Evolutionary conservation across 192 early-diverging fungal species (phyloP).

Genomic region (Entomortierella parvispora): DNA sequence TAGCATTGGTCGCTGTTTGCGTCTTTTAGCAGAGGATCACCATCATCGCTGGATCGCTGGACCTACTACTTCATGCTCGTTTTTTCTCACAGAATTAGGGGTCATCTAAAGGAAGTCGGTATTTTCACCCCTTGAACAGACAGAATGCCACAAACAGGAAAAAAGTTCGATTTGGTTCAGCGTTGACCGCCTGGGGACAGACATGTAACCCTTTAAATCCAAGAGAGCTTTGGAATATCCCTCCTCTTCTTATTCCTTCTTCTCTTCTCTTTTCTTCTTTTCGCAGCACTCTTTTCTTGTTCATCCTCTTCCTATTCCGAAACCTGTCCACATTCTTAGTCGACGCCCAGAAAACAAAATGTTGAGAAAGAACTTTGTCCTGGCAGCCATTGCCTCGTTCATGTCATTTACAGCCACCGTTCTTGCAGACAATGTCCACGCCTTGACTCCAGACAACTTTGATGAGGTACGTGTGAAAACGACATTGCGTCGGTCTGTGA

Average conservation of each 20-base stretch:
- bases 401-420: constrained; percentile 4
- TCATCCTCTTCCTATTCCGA: not conserved
- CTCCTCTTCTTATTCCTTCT: not conserved
- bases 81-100: constrained; percentile 12
- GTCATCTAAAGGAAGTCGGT: not conserved
- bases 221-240: not conserved
- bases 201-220: not conserved
- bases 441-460: constrained; percentile 63
- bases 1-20: not conserved
- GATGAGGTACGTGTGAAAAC: constrained; percentile 42
- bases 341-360: not conserved
- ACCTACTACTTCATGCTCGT: too few relatives aligned
- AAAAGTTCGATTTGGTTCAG: not conserved
- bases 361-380: not conserved
- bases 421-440: constrained; percentile 39
- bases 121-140: not conserved
- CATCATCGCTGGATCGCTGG: not conserved
- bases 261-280: not conserved
- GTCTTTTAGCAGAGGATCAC: not conserved
- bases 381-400: constrained; percentile 1
- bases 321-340: too few relatives aligned
- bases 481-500: too few relatives aligned
- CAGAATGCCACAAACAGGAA: not conserved
- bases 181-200: too few relatives aligned
- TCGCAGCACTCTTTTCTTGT: not conserved